Conservation (phyloP, 2,329 filamentous ascomycete genomes). For the Stagonosporopsis cucurbitacearum region DNA sequence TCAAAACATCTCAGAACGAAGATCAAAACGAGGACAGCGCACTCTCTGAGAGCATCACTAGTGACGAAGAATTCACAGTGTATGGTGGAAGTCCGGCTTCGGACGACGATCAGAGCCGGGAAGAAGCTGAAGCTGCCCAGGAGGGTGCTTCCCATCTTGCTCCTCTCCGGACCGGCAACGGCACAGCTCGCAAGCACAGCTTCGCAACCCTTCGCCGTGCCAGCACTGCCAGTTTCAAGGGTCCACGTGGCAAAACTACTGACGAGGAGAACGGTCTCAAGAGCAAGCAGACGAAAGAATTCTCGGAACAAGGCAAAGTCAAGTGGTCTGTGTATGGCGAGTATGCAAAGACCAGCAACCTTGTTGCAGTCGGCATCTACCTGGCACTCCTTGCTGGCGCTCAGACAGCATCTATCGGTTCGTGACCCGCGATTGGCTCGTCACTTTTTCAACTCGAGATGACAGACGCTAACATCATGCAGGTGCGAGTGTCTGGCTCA, state of each 20-base stretch:
- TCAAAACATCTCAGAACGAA: constrained; percentile 73
- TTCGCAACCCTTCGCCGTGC: constrained; percentile 84
- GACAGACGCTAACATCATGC: constrained; percentile 35
- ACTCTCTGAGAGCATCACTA: constrained; percentile 62
- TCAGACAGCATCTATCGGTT: constrained; percentile 81
- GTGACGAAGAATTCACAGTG: constrained; percentile 72
- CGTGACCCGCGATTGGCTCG: constrained; percentile 42
- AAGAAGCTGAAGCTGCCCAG: constrained; percentile 66
- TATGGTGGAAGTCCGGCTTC: constrained; percentile 59
- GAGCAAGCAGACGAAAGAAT: constrained; percentile 86
- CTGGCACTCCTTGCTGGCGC: constrained; percentile 76
- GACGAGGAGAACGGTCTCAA: constrained; percentile 82
- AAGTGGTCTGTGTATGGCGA: constrained; percentile 95
- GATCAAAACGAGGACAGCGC: constrained; percentile 54
- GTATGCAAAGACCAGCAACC: constrained; percentile 93
- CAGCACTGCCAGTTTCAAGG: constrained; percentile 87
- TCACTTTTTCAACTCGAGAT: constrained; percentile 28
- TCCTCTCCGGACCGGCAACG: constrained; percentile 68
- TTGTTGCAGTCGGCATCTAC: constrained; percentile 83
- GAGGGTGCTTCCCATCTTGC: constrained; percentile 74
- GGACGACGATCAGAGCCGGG: constrained; percentile 56
- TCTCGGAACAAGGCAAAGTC: constrained; percentile 92
- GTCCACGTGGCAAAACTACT: constrained; percentile 79
- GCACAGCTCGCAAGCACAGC: constrained; percentile 70
- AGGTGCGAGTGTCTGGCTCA: constrained; percentile 90